These are phyloP conservation scores for Novakomyces olei DNA, from an alignment of 805 yeast species.

Conservation along the genomic window DNA sequence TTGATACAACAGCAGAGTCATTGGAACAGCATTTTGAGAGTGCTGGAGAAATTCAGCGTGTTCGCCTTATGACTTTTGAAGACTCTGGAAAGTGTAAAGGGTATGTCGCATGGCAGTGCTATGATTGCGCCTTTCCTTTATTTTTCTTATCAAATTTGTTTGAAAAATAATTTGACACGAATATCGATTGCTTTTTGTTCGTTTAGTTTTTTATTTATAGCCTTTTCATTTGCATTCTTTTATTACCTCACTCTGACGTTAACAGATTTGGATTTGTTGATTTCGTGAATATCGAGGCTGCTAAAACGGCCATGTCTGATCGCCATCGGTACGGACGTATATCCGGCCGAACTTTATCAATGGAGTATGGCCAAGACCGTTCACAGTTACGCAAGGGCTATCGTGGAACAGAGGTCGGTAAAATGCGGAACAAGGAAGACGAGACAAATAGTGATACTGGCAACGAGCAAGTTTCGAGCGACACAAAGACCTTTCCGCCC, in stretches of 20 bases:
- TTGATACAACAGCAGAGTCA: slow-evolving; percentile 67
- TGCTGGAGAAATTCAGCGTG: slow-evolving; percentile 61
- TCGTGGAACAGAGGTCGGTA: slow-evolving; percentile 18
- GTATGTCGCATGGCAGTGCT: too few species aligned
- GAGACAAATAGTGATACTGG: neutral
- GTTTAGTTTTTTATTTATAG: too few species aligned
- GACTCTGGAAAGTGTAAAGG: slow-evolving; percentile 94
- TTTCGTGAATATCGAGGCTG: slow-evolving; percentile 57
- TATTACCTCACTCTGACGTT: too few species aligned
- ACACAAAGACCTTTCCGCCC: neutral
- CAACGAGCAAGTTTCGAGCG: neutral
- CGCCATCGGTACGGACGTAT: slow-evolving; percentile 38
- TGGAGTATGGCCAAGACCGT: slow-evolving; percentile 92
- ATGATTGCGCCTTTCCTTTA: too few species aligned
- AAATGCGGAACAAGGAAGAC: neutral
- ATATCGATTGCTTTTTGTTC: too few species aligned
- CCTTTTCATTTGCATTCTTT: too few species aligned
- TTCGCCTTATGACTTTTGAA: slow-evolving; percentile 96
- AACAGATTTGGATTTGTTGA: slow-evolving; percentile 87
- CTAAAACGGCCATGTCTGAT: slow-evolving; percentile 66
- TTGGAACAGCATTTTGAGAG: slow-evolving; percentile 67
- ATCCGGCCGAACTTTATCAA: slow-evolving; percentile 36
- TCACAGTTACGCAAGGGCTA: too few species aligned
- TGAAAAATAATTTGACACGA: too few species aligned
- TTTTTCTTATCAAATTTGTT: too few species aligned